Evolutionary conservation across 1,284 basidiomycete species (phyloP).

Genomic region (Laetiporus sulphureus): DNA sequence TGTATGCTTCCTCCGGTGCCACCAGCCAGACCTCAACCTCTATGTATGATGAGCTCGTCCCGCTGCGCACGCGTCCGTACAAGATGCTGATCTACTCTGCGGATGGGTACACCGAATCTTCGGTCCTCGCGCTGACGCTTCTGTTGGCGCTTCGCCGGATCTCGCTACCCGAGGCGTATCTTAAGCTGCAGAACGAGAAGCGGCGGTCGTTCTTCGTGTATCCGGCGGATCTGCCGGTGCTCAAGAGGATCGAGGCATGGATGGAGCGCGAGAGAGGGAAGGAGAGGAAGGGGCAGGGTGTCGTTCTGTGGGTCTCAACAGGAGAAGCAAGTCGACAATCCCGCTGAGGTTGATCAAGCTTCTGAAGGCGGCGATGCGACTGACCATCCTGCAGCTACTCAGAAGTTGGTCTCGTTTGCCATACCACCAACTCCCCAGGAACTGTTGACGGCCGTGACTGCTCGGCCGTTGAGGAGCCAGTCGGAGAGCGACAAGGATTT

Average conservation of each 20-base stretch:
- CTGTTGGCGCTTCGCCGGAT: conserved; percentile 77
- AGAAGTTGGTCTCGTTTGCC: conserved; percentile 47
- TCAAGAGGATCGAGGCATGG: conserved; percentile 68
- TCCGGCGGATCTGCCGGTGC: conserved; percentile 70
- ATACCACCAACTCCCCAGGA: conserved; percentile 26
- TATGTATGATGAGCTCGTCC: background rate
- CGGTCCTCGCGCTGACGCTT: conserved; percentile 81
- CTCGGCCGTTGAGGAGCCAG: conserved; percentile 13
- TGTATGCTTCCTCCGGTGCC: conserved; percentile 15
- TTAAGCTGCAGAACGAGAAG: conserved; percentile 72
- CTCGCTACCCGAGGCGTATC: conserved; percentile 83
- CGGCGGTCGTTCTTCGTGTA: conserved; percentile 89
- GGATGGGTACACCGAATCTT: conserved; percentile 88
- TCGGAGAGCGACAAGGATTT: conserved; percentile 15
- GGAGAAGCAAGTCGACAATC: background rate
- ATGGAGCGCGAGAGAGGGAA: too few relatives aligned
- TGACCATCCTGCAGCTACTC: too few relatives aligned
- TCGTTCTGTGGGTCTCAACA: background rate
- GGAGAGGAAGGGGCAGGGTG: conserved; percentile 1
- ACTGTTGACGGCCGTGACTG: conserved; percentile 17
- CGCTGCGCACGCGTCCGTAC: conserved; percentile 43
- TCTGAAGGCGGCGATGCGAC: too few relatives aligned
- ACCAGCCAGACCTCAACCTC: background rate
- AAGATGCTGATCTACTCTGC: conserved; percentile 70
- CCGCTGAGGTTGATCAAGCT: too few relatives aligned